Conservation (phyloP, 192 early-diverging fungal genomes). For the Paraglomus occultum region DNA sequence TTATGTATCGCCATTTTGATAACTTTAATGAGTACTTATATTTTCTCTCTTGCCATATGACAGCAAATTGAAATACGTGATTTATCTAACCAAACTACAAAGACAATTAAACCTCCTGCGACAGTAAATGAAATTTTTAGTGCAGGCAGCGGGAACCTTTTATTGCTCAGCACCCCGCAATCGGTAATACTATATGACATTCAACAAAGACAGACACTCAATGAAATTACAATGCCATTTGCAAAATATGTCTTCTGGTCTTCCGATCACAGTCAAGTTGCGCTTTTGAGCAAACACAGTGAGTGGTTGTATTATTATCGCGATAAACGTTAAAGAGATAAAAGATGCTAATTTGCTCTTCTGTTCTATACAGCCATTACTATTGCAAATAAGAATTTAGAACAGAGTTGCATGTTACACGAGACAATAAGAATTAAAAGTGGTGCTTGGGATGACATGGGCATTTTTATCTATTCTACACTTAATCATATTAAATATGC, state of each 20-base stretch:
- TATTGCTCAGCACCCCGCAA: slow-evolving; percentile 76
- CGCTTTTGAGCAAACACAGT: slow-evolving; percentile 95
- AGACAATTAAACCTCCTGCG: slow-evolving; percentile 80
- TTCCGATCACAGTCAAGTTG: slow-evolving; percentile 81
- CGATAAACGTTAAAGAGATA: neutral
- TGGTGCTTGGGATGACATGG: slow-evolving; percentile 91
- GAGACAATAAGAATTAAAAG: slow-evolving; percentile 99
- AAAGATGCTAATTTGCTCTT: neutral
- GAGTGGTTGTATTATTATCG: slow-evolving; percentile 25
- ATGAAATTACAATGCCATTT: slow-evolving; percentile 77
- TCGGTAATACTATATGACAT: slow-evolving; percentile 92
- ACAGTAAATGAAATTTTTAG: slow-evolving; percentile 85
- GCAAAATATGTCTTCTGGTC: slow-evolving; percentile 97
- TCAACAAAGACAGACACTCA: slow-evolving; percentile 71
- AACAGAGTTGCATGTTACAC: slow-evolving; percentile 88
- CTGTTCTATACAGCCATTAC: slow-evolving; percentile 64
- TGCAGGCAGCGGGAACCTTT: slow-evolving; percentile 79
- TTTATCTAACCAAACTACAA: slow-evolving; percentile 81
- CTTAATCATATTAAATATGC: slow-evolving; percentile 99
- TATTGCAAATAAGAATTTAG: slow-evolving; percentile 82
- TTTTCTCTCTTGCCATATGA: neutral
- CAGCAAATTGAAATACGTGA: slow-evolving; percentile 84
- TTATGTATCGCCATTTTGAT: neutral
- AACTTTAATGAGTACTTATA: neutral
- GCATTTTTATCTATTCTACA: slow-evolving; percentile 93